These are phyloP conservation scores for Brassica carinata DNA, from an alignment of 345 rosid genomes.

Conservation along the genomic window DNA sequence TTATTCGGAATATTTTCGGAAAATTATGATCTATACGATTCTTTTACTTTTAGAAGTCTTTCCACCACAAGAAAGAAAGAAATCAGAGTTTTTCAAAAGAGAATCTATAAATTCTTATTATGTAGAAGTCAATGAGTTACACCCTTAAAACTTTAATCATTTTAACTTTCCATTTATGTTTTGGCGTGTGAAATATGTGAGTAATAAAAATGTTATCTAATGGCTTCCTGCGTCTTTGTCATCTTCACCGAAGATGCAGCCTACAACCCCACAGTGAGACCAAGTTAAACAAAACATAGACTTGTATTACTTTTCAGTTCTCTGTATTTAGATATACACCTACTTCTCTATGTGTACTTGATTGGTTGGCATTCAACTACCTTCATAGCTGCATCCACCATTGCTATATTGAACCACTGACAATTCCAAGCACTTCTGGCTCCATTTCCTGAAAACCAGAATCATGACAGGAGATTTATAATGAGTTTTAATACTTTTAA, in stretches of 20 bases:
- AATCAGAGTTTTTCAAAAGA: no score
- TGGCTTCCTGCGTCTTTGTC: slow-evolving; percentile 57
- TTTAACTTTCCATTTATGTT: no score
- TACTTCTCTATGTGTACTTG: neutral
- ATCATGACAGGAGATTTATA: slow-evolving; percentile 31
- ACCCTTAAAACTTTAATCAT: no score
- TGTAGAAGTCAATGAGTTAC: no score
- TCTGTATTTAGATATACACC: neutral
- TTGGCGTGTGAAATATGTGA: no score
- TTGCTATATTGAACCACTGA: slow-evolving; percentile 60
- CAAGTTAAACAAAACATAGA: neutral
- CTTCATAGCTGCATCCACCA: slow-evolving; percentile 91
- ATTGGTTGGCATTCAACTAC: slow-evolving; percentile 38
- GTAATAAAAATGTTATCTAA: no score
- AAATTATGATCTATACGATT: no score
- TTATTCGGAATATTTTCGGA: no score
- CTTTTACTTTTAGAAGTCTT: no score
- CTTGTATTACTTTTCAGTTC: neutral
- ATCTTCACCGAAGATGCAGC: slow-evolving; percentile 62
- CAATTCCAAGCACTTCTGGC: slow-evolving; percentile 61
- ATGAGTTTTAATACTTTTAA: neutral
- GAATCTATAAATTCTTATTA: no score
- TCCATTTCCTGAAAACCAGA: slow-evolving; percentile 56
- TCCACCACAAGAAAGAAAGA: no score
- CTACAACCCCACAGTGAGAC: slow-evolving; percentile 47